These are phyloP conservation scores for Leccinum proximum DNA, from an alignment of 1,284 basidiomycete genomes.

Conservation along the genomic window DNA sequence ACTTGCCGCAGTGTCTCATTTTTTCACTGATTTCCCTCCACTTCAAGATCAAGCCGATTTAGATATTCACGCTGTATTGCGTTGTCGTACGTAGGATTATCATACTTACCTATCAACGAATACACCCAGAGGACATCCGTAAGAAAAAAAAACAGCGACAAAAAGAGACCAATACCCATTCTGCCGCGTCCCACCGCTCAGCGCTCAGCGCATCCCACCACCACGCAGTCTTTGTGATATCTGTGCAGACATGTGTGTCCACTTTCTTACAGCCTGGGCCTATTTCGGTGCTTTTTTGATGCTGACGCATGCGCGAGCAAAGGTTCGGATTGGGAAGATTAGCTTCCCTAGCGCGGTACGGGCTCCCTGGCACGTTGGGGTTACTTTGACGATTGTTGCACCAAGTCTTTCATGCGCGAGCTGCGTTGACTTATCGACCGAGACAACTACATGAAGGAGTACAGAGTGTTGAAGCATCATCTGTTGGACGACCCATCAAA, in stretches of 20 bases:
- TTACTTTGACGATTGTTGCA: background rate
- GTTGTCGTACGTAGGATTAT: no score
- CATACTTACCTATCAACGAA: constrained; percentile 33
- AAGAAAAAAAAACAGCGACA: constrained; percentile 41
- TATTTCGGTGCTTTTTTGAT: background rate
- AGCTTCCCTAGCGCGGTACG: background rate
- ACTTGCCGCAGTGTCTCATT: constrained; percentile 79
- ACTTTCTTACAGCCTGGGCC: constrained; percentile 21
- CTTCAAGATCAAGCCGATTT: constrained; percentile 99
- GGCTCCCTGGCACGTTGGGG: constrained; percentile 15
- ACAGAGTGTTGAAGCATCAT: no score
- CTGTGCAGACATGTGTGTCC: background rate
- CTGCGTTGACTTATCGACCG: background rate
- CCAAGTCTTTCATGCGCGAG: background rate
- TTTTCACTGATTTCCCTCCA: constrained; percentile 97
- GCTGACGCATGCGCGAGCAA: background rate
- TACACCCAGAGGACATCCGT: constrained; percentile 33
- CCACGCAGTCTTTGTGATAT: constrained; percentile 39
- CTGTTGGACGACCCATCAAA: no score
- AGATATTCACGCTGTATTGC: constrained; percentile 22
- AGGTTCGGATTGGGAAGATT: background rate
- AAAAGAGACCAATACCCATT: constrained; percentile 57
- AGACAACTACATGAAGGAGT: background rate
- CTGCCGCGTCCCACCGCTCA: constrained; percentile 44
- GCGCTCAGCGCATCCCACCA: no score